Conservation (phyloP, 2,329 filamentous ascomycete species). For the Cladosporium oxysporum region DNA sequence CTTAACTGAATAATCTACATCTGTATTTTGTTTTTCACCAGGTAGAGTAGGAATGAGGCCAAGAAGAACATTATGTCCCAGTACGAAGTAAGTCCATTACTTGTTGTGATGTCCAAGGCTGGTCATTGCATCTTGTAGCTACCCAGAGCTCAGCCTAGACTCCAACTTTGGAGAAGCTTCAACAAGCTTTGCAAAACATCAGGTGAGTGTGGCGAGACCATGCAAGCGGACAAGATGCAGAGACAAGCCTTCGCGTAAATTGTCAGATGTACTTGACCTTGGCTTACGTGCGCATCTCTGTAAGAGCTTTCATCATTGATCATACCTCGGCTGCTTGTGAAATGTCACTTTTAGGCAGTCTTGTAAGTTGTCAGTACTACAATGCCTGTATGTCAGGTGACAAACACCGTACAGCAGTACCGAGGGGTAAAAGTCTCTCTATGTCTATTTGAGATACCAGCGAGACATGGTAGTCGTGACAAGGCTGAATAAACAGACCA, state of each 20-base stretch:
- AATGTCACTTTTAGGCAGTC: background rate
- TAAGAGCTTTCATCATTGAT: too few species aligned
- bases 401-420: background rate
- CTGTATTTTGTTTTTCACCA: too few species aligned
- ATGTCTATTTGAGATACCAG: too few species aligned
- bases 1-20: too few species aligned
- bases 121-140: background rate
- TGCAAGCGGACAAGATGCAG: background rate
- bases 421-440: background rate
- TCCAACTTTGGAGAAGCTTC: background rate
- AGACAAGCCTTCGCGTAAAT: background rate
- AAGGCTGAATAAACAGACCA: background rate
- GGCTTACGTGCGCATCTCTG: too few species aligned
- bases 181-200: background rate
- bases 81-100: background rate
- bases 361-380: background rate
- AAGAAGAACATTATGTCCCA: too few species aligned
- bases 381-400: background rate
- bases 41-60: too few species aligned
- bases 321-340: background rate
- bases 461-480: too few species aligned
- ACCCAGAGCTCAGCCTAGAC: background rate
- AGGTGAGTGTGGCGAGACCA: background rate
- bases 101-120: background rate
- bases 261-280: too few species aligned